Conservation (phyloP, 1,139 yeast genomes). For the Yamadazyma triangularis region DNA sequence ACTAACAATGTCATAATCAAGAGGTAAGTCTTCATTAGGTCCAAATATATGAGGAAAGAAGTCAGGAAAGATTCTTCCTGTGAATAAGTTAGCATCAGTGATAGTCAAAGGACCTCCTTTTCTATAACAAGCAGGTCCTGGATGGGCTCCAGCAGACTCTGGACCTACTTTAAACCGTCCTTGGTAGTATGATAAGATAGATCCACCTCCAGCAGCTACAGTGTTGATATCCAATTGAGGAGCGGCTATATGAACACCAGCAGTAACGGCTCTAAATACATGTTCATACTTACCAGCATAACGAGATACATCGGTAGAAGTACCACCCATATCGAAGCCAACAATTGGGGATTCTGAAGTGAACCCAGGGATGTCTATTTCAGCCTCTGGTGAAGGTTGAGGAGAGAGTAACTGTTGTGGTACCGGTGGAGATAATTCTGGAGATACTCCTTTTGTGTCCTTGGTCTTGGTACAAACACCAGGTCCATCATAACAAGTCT, state of each 20-base stretch:
- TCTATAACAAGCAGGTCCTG: conserved; percentile 56
- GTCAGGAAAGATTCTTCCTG: conserved; percentile 47
- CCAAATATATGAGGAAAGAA: conserved; percentile 52
- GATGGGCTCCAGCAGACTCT: conserved; percentile 53
- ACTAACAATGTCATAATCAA: conserved; percentile 36
- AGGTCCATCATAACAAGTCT: conserved; percentile 40
- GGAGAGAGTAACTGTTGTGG: no score
- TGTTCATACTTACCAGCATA: conserved; percentile 42
- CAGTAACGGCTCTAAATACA: conserved; percentile 49
- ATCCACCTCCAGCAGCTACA: conserved; percentile 61
- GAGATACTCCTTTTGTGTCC: neutral
- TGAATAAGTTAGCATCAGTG: conserved; percentile 49
- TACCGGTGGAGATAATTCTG: neutral
- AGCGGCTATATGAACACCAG: conserved; percentile 50
- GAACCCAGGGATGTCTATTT: no score
- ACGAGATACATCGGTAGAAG: conserved; percentile 54
- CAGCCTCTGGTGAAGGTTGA: no score
- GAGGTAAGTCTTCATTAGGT: conserved; percentile 43
- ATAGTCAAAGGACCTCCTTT: conserved; percentile 55
- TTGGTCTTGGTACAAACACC: no score
- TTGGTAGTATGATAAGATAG: conserved; percentile 43
- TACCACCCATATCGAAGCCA: conserved; percentile 61
- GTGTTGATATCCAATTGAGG: conserved; percentile 56
- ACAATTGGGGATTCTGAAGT: conserved; percentile 39
- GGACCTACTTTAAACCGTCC: conserved; percentile 53